phyloP scores from a whole-genome alignment of 805 yeast species.

The Wickerhamomyces silvicola region DNA sequence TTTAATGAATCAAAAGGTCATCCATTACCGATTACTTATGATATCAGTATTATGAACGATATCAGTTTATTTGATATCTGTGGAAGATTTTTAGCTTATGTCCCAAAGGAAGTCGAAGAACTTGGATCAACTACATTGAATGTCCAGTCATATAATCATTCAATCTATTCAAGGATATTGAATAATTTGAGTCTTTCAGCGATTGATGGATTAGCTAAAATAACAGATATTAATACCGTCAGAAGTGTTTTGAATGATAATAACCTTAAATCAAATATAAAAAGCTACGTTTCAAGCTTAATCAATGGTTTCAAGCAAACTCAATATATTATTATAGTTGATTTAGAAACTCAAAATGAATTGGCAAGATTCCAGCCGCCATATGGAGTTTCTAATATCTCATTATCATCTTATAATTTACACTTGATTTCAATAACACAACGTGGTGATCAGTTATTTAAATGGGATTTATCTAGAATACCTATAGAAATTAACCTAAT shows the following conservation, averaged over 20 bases:
- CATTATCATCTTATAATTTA: constrained; percentile 56
- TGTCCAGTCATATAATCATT: constrained; percentile 15
- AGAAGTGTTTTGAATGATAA: constrained; percentile 11
- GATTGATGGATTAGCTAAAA: constrained; percentile 40
- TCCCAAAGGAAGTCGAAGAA: constrained; percentile 16
- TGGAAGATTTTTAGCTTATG: constrained; percentile 35
- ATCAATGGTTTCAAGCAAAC: constrained; percentile 17
- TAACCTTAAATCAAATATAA: constrained; percentile 8
- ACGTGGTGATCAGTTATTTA: constrained; percentile 56
- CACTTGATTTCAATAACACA: constrained; percentile 45
- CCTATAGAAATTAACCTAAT: constrained; percentile 45
- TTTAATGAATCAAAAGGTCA: constrained; percentile 15
- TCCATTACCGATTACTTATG: constrained; percentile 13
- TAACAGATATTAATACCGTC: constrained; percentile 33
- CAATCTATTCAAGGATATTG: constrained; percentile 27
- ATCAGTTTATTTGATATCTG: constrained; percentile 36
- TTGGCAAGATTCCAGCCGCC: constrained; percentile 48
- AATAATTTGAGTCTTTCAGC: constrained; percentile 46
- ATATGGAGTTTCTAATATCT: constrained; percentile 53
- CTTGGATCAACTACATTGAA: constrained; percentile 9
- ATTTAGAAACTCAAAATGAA: constrained; percentile 34
- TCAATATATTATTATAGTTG: constrained; percentile 37
- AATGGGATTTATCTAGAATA: constrained; percentile 56
- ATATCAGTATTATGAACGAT: constrained; percentile 24
- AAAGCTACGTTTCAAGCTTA: constrained; percentile 8